A percentile compares a stretch with the other conserved stretches of the same genome.
Evolutionary conservation across 2,329 filamentous ascomycete genomes (phyloP).

Genomic region (Mariannaea sp.): DNA sequence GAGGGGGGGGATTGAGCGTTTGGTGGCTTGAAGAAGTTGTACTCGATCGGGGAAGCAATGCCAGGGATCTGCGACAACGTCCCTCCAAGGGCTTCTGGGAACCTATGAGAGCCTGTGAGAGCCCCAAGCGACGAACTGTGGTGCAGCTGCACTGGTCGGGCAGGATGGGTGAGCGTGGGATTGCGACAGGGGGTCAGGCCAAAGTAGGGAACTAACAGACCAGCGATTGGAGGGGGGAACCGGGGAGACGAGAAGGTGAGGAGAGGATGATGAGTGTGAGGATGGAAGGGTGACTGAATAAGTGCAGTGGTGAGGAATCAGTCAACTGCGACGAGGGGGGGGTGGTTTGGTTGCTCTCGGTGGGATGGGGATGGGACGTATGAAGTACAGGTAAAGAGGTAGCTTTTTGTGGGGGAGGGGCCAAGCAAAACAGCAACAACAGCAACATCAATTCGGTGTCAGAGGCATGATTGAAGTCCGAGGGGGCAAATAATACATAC

Average conservation of each 20-base stretch:
- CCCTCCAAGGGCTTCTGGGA: conserved; percentile 10
- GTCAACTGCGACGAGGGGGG: background rate
- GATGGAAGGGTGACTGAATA: conserved; percentile 3
- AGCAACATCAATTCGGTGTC: too few relatives aligned
- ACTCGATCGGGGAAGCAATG: conserved; percentile 6
- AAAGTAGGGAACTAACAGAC: conserved; percentile 1
- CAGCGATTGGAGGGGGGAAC: conserved; percentile 11
- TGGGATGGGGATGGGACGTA: background rate
- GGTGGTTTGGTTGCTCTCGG: background rate
- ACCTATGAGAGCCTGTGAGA: too few relatives aligned
- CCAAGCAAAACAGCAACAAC: too few relatives aligned
- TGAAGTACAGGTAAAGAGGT: too few relatives aligned
- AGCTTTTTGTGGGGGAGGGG: conserved; percentile 11
- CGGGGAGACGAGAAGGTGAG: background rate
- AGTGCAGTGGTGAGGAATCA: conserved; percentile 1
- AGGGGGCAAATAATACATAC: background rate
- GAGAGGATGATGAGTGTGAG: conserved; percentile 8
- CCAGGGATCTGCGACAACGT: conserved; percentile 13
- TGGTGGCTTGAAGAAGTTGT: background rate
- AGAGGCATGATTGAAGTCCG: background rate
- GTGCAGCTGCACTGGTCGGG: conserved; percentile 5
- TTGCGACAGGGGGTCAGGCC: conserved; percentile 10
- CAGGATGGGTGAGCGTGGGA: conserved; percentile 12
- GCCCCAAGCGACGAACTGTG: conserved; percentile 16
- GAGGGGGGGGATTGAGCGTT: background rate